These are phyloP conservation scores for Cystofilobasidium capitatum DNA, from an alignment of 768 basidiomycete species.

Conservation along the genomic window DNA sequence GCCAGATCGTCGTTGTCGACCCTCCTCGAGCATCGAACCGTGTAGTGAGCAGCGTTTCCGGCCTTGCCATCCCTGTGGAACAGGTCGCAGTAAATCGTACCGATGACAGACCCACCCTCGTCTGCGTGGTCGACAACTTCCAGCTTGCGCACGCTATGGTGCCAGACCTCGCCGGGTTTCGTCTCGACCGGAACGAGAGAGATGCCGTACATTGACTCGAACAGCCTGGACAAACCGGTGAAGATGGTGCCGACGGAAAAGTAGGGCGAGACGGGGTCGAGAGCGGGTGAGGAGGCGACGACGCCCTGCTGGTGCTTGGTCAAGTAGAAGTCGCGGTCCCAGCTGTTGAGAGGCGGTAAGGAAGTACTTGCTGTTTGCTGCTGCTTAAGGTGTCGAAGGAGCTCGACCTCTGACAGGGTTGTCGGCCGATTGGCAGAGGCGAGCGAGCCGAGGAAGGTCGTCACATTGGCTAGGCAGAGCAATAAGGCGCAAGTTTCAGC, in stretches of 20 bases:
- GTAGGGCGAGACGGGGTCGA: slow-evolving; percentile 48
- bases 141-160: slow-evolving; percentile 74
- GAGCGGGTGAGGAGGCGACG: slow-evolving; percentile 47
- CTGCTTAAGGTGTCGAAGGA: slow-evolving; percentile 58
- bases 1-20: slow-evolving; percentile 79
- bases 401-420: slow-evolving; percentile 61
- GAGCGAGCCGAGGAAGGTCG: slow-evolving; percentile 70
- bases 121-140: slow-evolving; percentile 63
- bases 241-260: slow-evolving; percentile 80
- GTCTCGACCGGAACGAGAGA: slow-evolving; percentile 57
- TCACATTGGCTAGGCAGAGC: slow-evolving; percentile 63
- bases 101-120: slow-evolving; percentile 60
- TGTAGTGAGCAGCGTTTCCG: slow-evolving; percentile 91
- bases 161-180: slow-evolving; percentile 76
- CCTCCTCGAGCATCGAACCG: slow-evolving; percentile 84
- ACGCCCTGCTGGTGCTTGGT: slow-evolving; percentile 31
- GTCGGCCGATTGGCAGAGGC: slow-evolving; percentile 69
- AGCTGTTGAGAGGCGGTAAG: slow-evolving; percentile 64
- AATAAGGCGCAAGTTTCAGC: neutral
- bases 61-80: slow-evolving; percentile 77
- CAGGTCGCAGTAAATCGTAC: slow-evolving; percentile 90
- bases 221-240: slow-evolving; percentile 80
- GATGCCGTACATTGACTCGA: slow-evolving; percentile 78
- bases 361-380: slow-evolving; percentile 46
- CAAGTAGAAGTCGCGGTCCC: slow-evolving; percentile 94